A percentile compares a stretch with the other conserved stretches of the same genome.
phyloP scores from a whole-genome alignment of 768 basidiomycete species.

The Rhizopogon salebrosus region DNA sequence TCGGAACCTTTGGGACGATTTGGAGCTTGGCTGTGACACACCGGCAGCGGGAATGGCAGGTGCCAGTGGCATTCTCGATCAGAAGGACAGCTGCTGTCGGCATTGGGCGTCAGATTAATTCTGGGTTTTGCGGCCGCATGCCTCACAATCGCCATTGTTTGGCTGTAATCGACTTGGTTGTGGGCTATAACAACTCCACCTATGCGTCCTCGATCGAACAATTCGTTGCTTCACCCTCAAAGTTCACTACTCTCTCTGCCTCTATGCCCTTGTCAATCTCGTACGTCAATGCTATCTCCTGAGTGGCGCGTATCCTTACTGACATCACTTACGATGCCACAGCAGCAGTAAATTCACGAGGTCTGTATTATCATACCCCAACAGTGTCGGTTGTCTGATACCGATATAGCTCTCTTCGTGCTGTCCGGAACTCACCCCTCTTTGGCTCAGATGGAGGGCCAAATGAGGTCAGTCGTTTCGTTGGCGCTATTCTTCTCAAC shows the following conservation, averaged over 20 bases:
- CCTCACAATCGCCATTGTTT: not conserved
- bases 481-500: not conserved
- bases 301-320: not conserved
- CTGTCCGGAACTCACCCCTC: not conserved
- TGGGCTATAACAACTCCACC: not conserved
- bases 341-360: not conserved
- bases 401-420: not conserved
- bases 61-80: not conserved
- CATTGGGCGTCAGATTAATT: not conserved
- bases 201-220: not conserved
- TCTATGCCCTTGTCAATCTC: not conserved
- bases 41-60: not conserved
- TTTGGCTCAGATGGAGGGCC: not conserved
- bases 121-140: not conserved
- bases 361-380: not conserved
- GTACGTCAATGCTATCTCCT: not conserved
- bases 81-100: not conserved
- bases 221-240: not conserved
- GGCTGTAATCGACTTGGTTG: not conserved
- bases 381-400: not conserved
- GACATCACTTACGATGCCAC: not conserved
- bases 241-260: not conserved
- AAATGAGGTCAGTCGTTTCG: not conserved
- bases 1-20: no score
- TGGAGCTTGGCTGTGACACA: no score